These are phyloP conservation scores for Trichoderma aggressivum DNA, from an alignment of 2,329 filamentous ascomycete genomes.

Conservation along the genomic window DNA sequence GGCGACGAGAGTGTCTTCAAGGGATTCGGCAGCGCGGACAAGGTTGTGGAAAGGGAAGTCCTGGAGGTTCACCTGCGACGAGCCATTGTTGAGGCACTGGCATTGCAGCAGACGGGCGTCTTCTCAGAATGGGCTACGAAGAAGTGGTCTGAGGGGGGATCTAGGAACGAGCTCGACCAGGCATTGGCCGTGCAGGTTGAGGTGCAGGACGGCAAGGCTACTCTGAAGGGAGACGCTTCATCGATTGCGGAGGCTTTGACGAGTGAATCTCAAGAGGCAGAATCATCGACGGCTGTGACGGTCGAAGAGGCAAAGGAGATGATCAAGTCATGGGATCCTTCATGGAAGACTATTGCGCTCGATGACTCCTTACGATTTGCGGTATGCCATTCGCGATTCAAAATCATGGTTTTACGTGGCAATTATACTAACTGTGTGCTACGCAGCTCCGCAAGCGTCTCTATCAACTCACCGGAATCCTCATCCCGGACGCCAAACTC, in stretches of 20 bases:
- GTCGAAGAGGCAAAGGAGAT: slow-evolving; percentile 42
- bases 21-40: slow-evolving; percentile 41
- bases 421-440: background rate
- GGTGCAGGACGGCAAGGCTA: slow-evolving; percentile 41
- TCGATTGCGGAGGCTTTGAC: slow-evolving; percentile 34
- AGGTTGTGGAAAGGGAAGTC: slow-evolving; percentile 41
- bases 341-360: slow-evolving; percentile 59
- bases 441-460: slow-evolving; percentile 74
- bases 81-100: slow-evolving; percentile 52
- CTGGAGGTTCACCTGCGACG: slow-evolving; percentile 49
- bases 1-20: slow-evolving; percentile 42
- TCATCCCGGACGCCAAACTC: slow-evolving; percentile 69
- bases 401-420: background rate
- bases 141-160: slow-evolving; percentile 31
- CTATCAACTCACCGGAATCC: slow-evolving; percentile 74
- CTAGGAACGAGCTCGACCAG: slow-evolving; percentile 33
- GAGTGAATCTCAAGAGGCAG: slow-evolving; percentile 28
- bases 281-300: slow-evolving; percentile 27
- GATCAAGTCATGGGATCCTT: slow-evolving; percentile 46
- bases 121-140: slow-evolving; percentile 32
- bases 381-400: slow-evolving; percentile 48
- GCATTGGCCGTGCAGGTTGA: slow-evolving; percentile 39
- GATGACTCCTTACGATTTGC: slow-evolving; percentile 66
- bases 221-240: slow-evolving; percentile 37
- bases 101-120: slow-evolving; percentile 36